A percentile compares a stretch with the other conserved stretches of the same genome.
phyloP scores from a whole-genome alignment of 2,329 filamentous ascomycete genomes.

The Fusarium sp. region DNA sequence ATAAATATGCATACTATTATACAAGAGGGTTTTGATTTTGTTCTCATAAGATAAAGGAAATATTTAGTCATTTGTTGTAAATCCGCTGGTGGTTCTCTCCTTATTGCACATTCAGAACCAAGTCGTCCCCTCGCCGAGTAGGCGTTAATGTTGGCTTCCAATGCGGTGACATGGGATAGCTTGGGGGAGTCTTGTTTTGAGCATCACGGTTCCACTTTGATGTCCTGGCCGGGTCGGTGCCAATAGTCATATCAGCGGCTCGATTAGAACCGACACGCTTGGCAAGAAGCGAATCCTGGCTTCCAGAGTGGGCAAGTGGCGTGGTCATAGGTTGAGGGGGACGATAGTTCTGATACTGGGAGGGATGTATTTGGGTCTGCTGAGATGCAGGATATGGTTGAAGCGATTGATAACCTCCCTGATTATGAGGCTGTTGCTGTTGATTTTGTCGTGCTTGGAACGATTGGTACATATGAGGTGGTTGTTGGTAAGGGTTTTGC shows the following conservation, averaged over 20 bases:
- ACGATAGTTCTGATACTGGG: conserved; percentile 31
- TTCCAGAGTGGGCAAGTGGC: conserved; percentile 41
- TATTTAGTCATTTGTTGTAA: conserved; percentile 17
- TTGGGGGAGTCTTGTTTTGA: conserved; percentile 22
- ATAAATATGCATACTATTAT: conserved; percentile 38
- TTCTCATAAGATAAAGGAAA: conserved; percentile 18
- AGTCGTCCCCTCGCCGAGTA: conserved; percentile 72
- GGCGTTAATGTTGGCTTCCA: conserved; percentile 73
- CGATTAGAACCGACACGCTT: conserved; percentile 65
- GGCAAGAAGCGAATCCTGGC: conserved; percentile 59
- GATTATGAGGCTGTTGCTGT: conserved; percentile 31
- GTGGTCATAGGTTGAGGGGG: conserved; percentile 24
- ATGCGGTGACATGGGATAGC: conserved; percentile 36
- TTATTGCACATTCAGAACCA: conserved; percentile 69
- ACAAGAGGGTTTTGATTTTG: conserved; percentile 34
- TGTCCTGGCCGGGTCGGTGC: conserved; percentile 29
- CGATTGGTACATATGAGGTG: conserved; percentile 23
- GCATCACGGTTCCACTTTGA: conserved; percentile 37
- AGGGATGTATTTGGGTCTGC: conserved; percentile 31
- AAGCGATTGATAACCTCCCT: conserved; percentile 21
- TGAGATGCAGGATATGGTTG: conserved; percentile 26
- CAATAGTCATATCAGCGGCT: conserved; percentile 60
- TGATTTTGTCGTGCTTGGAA: conserved; percentile 30
- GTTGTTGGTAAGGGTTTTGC: conserved; percentile 35
- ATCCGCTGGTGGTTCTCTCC: not conserved